Evolutionary conservation across 169 alveolate species (phyloP), one percentile per base, ranked within the genome.

Genomic region (Toxoplasma gondii): DNA sequence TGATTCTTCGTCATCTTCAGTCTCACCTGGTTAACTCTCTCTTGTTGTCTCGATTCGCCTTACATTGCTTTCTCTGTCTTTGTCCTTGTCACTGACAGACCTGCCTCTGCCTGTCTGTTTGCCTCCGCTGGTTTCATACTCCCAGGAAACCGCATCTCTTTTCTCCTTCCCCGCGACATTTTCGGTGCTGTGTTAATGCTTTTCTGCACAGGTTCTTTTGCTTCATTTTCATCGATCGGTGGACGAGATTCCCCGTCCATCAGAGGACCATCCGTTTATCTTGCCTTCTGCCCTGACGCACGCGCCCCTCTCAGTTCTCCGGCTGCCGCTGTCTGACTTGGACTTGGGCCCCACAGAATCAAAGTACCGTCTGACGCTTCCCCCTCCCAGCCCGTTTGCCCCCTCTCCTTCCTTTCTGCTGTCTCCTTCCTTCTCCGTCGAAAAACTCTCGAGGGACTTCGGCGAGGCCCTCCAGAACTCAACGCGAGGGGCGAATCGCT

Each of bases 321-420:
- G 24, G 27, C 39, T 78, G 22, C 86, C 86, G 12, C 86, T 78
- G 39, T 78, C 86, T n/a, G 86, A 19, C 45, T n/a, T 78, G 86
- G 86, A 78, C 44, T 38, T 78, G 49, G 86, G 86, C 44, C 86
- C 86, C 44, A 78, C 86, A 0, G 86, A 78, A n/a, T 41, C 86
- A n/a, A 78, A 78, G 45, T 78, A 78, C n/a, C 86, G 86, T 1
- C 86, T 78, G n/a, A 78, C 86, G 39, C 86, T 78, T 17, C 74
- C 74, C 4, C 74, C 74, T 27, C 74, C 74, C 5, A 1, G n/a
- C 29, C 74, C 74, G n/a, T 64, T 64, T 27, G 9, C n/a, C 74
- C 74, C n/a, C n/a, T 64, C 74, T 16, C n/a, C 86, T n/a, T 78
- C 86, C 27, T 38, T 38, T 38, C 86, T 78, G 22, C 86, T 78